phyloP scores from a whole-genome alignment of 345 rosid species.

The Salix koriyanagi region DNA sequence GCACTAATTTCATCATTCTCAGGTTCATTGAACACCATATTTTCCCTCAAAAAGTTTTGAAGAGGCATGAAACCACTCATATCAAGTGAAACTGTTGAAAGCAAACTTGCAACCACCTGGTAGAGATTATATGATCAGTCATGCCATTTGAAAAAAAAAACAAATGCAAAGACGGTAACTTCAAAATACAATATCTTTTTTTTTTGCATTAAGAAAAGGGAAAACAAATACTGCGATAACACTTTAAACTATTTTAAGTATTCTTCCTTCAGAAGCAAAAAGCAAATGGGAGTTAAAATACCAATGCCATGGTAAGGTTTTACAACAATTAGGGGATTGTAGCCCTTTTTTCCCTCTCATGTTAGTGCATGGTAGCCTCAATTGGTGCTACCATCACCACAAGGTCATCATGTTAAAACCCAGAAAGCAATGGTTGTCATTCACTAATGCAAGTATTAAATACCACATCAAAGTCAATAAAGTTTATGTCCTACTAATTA shows the following conservation, averaged over 20 bases:
- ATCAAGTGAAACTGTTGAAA: slow-evolving; percentile 31
- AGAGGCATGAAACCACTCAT: slow-evolving; percentile 30
- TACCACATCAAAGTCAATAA: too few relatives aligned
- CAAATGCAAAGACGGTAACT: not conserved
- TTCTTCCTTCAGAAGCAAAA: not conserved
- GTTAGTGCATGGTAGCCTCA: not conserved
- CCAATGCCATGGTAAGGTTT: not conserved
- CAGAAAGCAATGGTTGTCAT: too few relatives aligned
- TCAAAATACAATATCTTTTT: too few relatives aligned
- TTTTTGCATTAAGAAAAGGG: too few relatives aligned
- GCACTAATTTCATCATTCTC: slow-evolving; percentile 26
- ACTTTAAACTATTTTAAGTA: not conserved
- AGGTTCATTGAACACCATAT: slow-evolving; percentile 32
- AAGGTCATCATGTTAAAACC: not conserved
- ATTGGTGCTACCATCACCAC: not conserved
- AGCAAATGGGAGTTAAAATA: not conserved
- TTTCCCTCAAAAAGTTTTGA: slow-evolving; percentile 39
- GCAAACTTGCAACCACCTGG: slow-evolving; percentile 58
- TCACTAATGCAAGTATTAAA: too few relatives aligned
- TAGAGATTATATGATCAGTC: slow-evolving; percentile 25
- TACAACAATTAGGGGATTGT: not conserved
- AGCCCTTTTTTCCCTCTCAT: not conserved
- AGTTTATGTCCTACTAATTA: too few relatives aligned
- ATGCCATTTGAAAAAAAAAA: slow-evolving; percentile 4
- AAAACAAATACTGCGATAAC: too few relatives aligned